Evolutionary conservation across 2,329 filamentous ascomycete genomes (phyloP).

Genomic region (Fusarium floridanum): DNA sequence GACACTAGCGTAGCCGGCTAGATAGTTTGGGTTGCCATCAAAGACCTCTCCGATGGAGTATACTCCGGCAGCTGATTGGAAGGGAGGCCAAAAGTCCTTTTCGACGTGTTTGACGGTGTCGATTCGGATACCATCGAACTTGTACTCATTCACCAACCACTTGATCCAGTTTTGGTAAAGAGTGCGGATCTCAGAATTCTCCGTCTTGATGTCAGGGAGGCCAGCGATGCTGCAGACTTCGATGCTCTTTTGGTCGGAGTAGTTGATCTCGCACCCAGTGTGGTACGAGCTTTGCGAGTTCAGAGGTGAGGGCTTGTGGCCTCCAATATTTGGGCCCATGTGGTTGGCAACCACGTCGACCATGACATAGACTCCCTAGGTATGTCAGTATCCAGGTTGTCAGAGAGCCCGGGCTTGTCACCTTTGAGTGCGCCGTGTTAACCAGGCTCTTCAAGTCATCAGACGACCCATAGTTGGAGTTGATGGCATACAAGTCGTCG

Average conservation of each 20-base stretch:
- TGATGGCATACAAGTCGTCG: constrained; percentile 26
- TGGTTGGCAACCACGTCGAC: constrained; percentile 72
- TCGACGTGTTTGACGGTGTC: constrained; percentile 74
- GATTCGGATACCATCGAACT: constrained; percentile 72
- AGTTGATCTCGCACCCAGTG: constrained; percentile 19
- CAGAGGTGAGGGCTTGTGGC: constrained; percentile 58
- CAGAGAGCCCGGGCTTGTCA: background rate
- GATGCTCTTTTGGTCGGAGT: constrained; percentile 27
- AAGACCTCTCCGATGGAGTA: constrained; percentile 73
- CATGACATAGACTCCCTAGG: constrained; percentile 65
- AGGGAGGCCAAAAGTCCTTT: constrained; percentile 68
- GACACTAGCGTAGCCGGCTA: constrained; percentile 64
- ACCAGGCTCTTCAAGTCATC: constrained; percentile 32
- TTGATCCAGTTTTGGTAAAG: constrained; percentile 71
- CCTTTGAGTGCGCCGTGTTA: constrained; percentile 32
- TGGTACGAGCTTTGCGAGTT: constrained; percentile 56
- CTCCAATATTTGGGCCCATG: constrained; percentile 63
- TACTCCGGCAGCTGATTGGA: constrained; percentile 66
- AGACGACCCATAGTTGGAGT: constrained; percentile 26
- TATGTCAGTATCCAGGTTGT: background rate
- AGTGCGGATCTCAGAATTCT: constrained; percentile 59
- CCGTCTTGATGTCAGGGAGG: constrained; percentile 73
- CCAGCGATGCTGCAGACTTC: constrained; percentile 32
- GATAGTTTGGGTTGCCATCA: constrained; percentile 64
- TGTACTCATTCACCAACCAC: constrained; percentile 69